phyloP scores from a whole-genome alignment of 805 yeast species.

The Saturnispora saitoi region DNA sequence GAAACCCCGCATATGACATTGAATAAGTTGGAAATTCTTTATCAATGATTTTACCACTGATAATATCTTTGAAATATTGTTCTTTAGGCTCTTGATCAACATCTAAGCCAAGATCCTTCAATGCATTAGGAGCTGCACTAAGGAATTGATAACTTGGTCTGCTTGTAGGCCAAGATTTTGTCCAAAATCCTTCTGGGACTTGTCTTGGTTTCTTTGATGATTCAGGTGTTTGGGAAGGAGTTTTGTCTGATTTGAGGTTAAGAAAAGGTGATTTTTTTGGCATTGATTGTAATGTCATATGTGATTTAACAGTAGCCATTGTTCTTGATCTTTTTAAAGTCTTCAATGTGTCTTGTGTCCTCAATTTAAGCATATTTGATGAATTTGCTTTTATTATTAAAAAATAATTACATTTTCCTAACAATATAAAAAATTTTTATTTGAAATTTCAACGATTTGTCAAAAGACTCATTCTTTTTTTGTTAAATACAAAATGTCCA shows the following conservation, averaged over 20 bases:
- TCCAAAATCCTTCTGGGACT: conserved; percentile 54
- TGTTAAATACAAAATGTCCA: conserved; percentile 14
- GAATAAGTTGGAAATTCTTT: conserved; percentile 38
- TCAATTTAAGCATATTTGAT: background rate
- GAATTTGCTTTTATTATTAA: too few relatives aligned
- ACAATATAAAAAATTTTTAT: background rate
- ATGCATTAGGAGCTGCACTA: conserved; percentile 50
- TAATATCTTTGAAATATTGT: conserved; percentile 37
- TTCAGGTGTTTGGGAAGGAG: conserved; percentile 11
- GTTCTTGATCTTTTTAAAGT: background rate
- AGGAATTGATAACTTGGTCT: conserved; percentile 47
- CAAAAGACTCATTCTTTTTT: background rate
- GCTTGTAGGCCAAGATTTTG: conserved; percentile 63
- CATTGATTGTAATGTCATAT: background rate
- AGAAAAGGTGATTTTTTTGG: background rate
- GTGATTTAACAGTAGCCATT: background rate
- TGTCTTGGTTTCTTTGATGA: conserved; percentile 31
- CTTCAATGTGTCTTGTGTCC: background rate
- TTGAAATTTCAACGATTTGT: background rate
- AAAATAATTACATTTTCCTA: background rate
- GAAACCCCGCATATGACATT: conserved; percentile 92
- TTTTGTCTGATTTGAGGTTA: conserved; percentile 12
- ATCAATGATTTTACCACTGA: conserved; percentile 49
- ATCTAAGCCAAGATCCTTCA: conserved; percentile 54
- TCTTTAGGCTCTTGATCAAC: conserved; percentile 24